Percentiles rank a stretch among this genome's conserved stretches.
phyloP scores from a whole-genome alignment of 441 rosid species.

The Gossypium davidsonii region DNA sequence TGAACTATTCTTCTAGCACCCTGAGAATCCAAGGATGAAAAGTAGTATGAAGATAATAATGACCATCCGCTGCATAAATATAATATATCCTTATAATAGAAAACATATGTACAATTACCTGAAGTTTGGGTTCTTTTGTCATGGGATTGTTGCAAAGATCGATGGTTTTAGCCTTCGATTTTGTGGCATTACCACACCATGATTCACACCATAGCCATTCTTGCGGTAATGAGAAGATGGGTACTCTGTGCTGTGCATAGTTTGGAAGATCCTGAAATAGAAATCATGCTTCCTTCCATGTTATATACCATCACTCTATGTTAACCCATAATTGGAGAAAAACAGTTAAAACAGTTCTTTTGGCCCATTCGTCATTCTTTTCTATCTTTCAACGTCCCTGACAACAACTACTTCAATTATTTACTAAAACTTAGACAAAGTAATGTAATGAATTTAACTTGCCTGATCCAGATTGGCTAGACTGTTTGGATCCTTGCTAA shows the following conservation, averaged over 20 bases:
- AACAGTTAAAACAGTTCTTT: too few relatives aligned
- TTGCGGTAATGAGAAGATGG: slow-evolving; percentile 87
- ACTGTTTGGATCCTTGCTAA: slow-evolving; percentile 99
- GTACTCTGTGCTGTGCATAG: slow-evolving; percentile 93
- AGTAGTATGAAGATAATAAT: not conserved
- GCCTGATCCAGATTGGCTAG: slow-evolving; percentile 94
- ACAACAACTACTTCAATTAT: not conserved
- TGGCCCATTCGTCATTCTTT: too few relatives aligned
- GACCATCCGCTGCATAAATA: too few relatives aligned
- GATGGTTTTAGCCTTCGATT: slow-evolving; percentile 84
- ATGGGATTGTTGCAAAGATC: slow-evolving; percentile 99
- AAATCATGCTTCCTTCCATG: not conserved
- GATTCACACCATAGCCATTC: slow-evolving; percentile 99
- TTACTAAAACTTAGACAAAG: not conserved
- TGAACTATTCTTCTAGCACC: slow-evolving; percentile 90
- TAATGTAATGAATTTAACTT: slow-evolving; percentile 8
- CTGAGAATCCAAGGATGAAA: slow-evolving; percentile 26
- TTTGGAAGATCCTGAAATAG: slow-evolving; percentile 94
- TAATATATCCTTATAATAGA: not conserved
- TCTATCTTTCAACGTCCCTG: not conserved
- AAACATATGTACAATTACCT: slow-evolving; percentile 34
- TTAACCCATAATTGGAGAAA: not conserved
- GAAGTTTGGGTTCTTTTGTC: slow-evolving; percentile 99
- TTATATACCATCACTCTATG: not conserved
- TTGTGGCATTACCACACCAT: slow-evolving; percentile 96